Conservation (phyloP, 257 asterid species). For the Primulina tabacum region DNA sequence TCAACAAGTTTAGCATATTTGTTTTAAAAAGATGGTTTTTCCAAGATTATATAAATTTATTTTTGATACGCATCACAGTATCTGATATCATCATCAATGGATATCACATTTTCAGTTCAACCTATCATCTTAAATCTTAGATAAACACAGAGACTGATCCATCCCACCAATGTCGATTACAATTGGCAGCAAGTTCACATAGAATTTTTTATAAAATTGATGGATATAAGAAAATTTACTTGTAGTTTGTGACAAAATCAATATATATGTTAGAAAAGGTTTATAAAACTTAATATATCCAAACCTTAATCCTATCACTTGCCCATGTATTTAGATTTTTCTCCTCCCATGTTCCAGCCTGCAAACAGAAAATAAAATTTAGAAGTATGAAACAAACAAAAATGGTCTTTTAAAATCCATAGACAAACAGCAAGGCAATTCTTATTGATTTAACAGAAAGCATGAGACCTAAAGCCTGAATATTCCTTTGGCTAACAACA, state of each 20-base stretch:
- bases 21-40: slow-evolving; percentile 6
- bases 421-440: not conserved
- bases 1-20: not conserved
- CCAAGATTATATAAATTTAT: not conserved
- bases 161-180: not conserved
- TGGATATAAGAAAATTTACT: not conserved
- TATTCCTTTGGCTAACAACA: not conserved
- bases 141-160: not conserved
- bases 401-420: not conserved
- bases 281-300: slow-evolving; percentile 9
- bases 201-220: not conserved
- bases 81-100: slow-evolving; percentile 5
- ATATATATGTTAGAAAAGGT: not conserved
- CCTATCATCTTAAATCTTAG: slow-evolving; percentile 4
- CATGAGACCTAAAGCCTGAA: not conserved
- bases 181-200: not conserved
- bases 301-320: slow-evolving; percentile 47
- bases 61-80: not conserved
- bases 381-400: not conserved
- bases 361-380: slow-evolving; percentile 18
- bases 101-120: not conserved
- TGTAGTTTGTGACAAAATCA: not conserved
- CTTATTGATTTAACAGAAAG: not conserved
- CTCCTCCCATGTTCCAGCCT: slow-evolving; percentile 72
- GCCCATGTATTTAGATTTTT: slow-evolving; percentile 53